Evolutionary conservation across 495 filamentous ascomycete genomes (phyloP).

Genomic region (Podospora pseudocomata): DNA sequence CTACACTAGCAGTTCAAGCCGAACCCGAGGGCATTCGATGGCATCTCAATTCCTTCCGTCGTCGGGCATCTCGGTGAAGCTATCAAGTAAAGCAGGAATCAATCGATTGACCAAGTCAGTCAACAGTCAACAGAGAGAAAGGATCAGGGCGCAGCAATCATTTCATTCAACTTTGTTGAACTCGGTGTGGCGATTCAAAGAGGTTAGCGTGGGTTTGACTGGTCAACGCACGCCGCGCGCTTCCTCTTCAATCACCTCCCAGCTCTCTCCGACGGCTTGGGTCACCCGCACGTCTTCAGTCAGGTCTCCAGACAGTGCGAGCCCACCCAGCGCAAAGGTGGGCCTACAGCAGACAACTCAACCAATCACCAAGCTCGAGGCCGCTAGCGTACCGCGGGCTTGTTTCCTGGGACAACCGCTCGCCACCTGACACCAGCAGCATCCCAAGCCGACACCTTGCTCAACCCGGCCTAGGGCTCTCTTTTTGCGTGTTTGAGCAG

Average conservation of each 20-base stretch:
- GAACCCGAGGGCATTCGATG: neutral
- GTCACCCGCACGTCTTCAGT: constrained; percentile 14
- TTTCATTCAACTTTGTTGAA: neutral
- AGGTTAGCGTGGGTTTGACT: neutral
- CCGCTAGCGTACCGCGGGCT: neutral
- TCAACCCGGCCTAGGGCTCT: constrained; percentile 17
- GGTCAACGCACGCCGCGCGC: neutral
- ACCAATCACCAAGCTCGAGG: neutral
- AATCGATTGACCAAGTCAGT: neutral
- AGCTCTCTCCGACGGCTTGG: constrained; percentile 19
- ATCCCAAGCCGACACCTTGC: constrained; percentile 15
- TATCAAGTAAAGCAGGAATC: neutral
- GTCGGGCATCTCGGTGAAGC: too few species aligned
- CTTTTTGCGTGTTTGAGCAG: neutral
- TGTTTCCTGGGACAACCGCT: constrained; percentile 3
- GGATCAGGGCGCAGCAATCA: neutral
- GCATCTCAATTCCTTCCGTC: too few species aligned
- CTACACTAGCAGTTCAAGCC: neutral
- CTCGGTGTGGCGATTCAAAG: neutral
- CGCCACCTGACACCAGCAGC: constrained; percentile 2
- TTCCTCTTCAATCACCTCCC: neutral
- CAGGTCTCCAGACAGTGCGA: constrained; percentile 4
- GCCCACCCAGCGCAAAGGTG: neutral
- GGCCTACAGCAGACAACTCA: neutral
- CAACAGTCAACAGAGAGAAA: neutral